Conservation (phyloP, 306 rosid genomes). For the Fragaria nilgerrensis region DNA sequence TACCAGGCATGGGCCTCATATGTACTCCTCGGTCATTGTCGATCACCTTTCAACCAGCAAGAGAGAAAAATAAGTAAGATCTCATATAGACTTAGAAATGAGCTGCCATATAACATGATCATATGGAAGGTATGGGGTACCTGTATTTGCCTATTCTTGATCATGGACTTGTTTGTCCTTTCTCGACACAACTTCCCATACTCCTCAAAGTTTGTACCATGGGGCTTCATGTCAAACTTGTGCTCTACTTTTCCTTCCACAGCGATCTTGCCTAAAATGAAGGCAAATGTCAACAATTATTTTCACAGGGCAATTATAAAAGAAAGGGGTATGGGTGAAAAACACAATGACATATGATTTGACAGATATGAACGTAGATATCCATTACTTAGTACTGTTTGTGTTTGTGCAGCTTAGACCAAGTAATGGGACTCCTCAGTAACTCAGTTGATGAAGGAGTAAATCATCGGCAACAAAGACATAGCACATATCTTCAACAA, state of each 20-base stretch:
- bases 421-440: neutral
- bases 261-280: slow-evolving; percentile 62
- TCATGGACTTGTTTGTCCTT: slow-evolving; percentile 86
- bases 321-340: neutral
- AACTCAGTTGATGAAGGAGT: neutral
- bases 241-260: slow-evolving; percentile 96
- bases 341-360: neutral
- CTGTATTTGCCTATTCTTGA: slow-evolving; percentile 84
- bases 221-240: slow-evolving; percentile 98
- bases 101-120: slow-evolving; percentile 9
- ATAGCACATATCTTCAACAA: neutral
- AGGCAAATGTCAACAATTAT: slow-evolving; percentile 10
- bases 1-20: slow-evolving; percentile 99
- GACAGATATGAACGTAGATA: neutral
- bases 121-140: slow-evolving; percentile 38
- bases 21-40: slow-evolving; percentile 85
- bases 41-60: slow-evolving; percentile 60
- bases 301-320: slow-evolving; percentile 1
- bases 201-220: slow-evolving; percentile 77
- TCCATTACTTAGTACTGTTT: neutral
- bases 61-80: slow-evolving; percentile 17
- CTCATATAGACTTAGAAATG: slow-evolving; percentile 9
- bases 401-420: neutral
- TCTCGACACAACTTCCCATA: slow-evolving; percentile 94
- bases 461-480: neutral